Conservation (phyloP, 2,329 filamentous ascomycete species). For the Exophiala lecanii-corni region DNA sequence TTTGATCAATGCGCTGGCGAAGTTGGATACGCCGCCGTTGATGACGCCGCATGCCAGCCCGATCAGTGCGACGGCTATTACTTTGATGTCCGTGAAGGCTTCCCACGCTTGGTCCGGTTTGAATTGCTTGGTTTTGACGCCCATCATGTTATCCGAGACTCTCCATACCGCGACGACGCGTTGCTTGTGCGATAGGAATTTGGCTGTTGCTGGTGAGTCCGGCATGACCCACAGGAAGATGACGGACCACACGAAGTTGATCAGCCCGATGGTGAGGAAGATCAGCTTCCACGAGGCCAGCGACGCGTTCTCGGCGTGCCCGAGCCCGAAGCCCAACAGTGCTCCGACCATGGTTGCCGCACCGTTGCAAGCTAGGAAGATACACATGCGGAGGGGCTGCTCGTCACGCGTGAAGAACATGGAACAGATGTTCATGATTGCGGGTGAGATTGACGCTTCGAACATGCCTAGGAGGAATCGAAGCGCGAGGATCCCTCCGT, state of each 20-base stretch:
- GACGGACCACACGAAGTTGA: slow-evolving; percentile 36
- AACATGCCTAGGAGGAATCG: slow-evolving; percentile 45
- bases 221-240: slow-evolving; percentile 35
- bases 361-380: slow-evolving; percentile 23
- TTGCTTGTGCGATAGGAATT: slow-evolving; percentile 37
- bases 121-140: slow-evolving; percentile 36
- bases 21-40: slow-evolving; percentile 49
- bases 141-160: slow-evolving; percentile 40
- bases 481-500: slow-evolving; percentile 39
- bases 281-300: slow-evolving; percentile 34
- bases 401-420: slow-evolving; percentile 47
- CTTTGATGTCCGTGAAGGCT: slow-evolving; percentile 36
- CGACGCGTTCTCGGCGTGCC: slow-evolving; percentile 18
- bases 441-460: slow-evolving; percentile 46
- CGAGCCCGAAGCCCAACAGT: slow-evolving; percentile 8
- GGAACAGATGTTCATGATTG: slow-evolving; percentile 48
- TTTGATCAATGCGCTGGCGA: slow-evolving; percentile 43
- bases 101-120: slow-evolving; percentile 36
- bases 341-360: slow-evolving; percentile 4
- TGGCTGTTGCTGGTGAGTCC: slow-evolving; percentile 36
- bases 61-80: slow-evolving; percentile 37
- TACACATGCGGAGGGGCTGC: slow-evolving; percentile 26
- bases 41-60: slow-evolving; percentile 44
- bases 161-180: slow-evolving; percentile 38
- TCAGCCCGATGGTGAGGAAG: background rate